Evolutionary conservation across 1,284 basidiomycete genomes (phyloP), one percentile per base, ranked within the genome.

Genomic region (Gastroboletus turbinatus): DNA sequence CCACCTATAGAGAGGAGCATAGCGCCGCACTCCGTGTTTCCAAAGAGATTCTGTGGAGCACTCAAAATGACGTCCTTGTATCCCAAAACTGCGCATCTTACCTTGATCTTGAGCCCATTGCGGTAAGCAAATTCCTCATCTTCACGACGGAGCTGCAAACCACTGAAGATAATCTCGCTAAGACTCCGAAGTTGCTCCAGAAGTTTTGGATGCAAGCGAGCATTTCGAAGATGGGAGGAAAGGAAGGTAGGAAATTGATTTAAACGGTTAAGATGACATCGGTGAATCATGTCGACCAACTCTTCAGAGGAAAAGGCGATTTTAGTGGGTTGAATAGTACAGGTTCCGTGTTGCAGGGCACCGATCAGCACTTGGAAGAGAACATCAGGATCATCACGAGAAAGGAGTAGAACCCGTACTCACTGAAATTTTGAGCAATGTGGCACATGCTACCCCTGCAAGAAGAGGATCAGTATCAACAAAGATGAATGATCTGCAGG

Each of bases 241-340:
- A 90, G 78, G 75, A 85, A 87, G 5, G 85, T 78, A 6, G 82
- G 78, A 64, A 90, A 91, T 64, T 86, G 84, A 65, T 84, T 85
- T 10, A 91, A 72, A 54, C 85, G 84, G 60, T 87, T 90, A 35
- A 91, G 79, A 11, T 79, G 77, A 62, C 86, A 87, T 47, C 76
- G 76, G 48, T 75, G 72, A 59, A 90, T 80, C 88, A 90, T 90
- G 64, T 84, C 82, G 21, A 82, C 70, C 33, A 91, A 75, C 66
- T 91, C 88, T 45, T 81, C 76, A n/a, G 86, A 80, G 19, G 82
- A 79, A 72, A 87, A 91, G 6, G 75, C 75, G 57, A 82, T 80
- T 52, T 76, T 76, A 0, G 85, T 83, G 8, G 85, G 85, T 60
- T 89, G 86, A 43, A 90, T 78, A 19, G 82, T 82, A 69, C 88